These are phyloP conservation scores for Sporothrix pseudoabietina DNA, from an alignment of 2,329 filamentous ascomycete genomes.

Conservation along the genomic window DNA sequence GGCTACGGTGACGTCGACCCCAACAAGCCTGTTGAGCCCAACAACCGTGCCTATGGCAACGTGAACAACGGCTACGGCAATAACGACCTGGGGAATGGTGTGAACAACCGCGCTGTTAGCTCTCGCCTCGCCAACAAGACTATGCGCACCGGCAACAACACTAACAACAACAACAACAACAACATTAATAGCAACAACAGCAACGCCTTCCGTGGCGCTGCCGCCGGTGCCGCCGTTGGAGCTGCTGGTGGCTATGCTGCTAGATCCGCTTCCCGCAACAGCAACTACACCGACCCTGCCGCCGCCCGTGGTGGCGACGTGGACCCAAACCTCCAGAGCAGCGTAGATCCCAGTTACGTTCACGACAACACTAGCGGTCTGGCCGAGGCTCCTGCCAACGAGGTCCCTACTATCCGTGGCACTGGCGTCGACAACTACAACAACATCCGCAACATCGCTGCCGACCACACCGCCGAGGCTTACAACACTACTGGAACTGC, in stretches of 20 bases:
- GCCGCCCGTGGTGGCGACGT: not conserved
- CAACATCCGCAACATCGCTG: conserved; percentile 3
- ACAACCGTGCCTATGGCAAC: conserved; percentile 18
- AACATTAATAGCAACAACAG: not conserved
- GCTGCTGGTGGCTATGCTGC: not conserved
- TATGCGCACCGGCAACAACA: not conserved
- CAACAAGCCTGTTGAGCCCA: conserved; percentile 8
- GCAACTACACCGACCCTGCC: conserved; percentile 2
- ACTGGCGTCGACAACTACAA: conserved; percentile 18
- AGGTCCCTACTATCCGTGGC: conserved; percentile 10
- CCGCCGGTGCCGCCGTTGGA: not conserved
- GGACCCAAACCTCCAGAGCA: conserved; percentile 23
- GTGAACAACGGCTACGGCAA: conserved; percentile 10
- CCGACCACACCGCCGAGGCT: conserved; percentile 2
- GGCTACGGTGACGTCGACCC: conserved; percentile 28
- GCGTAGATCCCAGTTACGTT: not conserved
- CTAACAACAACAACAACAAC: not conserved
- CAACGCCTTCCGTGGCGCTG: not conserved
- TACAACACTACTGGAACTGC: not conserved
- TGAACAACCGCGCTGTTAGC: not conserved
- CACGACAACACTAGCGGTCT: not conserved
- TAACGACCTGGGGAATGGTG: not conserved
- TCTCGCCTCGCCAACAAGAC: conserved; percentile 10
- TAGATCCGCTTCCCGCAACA: not conserved
- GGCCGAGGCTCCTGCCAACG: conserved; percentile 14